Conservation (phyloP, 345 rosid genomes). For the Anacardium occidentale region DNA sequence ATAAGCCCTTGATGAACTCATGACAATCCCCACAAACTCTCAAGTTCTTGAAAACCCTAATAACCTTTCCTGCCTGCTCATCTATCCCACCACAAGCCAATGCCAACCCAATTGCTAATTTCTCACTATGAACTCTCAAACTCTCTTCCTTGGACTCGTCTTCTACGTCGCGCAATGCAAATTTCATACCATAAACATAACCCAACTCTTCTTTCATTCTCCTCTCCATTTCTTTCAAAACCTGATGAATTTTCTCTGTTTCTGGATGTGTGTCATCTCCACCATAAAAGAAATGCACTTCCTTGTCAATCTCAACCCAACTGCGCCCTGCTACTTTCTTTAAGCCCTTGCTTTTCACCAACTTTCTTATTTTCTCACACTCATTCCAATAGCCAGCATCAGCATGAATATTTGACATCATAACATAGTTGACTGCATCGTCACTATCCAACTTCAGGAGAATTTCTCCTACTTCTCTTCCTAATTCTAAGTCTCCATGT, state of each 20-base stretch:
- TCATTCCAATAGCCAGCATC: conserved; percentile 72
- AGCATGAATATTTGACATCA: conserved; percentile 76
- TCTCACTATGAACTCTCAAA: conserved; percentile 82
- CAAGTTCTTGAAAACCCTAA: conserved; percentile 76
- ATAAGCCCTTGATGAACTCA: conserved; percentile 70
- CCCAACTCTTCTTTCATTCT: conserved; percentile 71
- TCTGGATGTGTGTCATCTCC: conserved; percentile 61
- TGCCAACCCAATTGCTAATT: conserved; percentile 79
- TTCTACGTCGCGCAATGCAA: conserved; percentile 66
- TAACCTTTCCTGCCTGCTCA: conserved; percentile 36
- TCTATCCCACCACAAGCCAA: conserved; percentile 44
- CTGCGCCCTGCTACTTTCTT: conserved; percentile 79
- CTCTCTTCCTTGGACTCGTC: conserved; percentile 75
- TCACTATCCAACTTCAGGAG: conserved; percentile 53
- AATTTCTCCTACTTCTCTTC: conserved; percentile 59
- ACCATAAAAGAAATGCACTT: conserved; percentile 61
- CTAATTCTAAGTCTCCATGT: conserved; percentile 65
- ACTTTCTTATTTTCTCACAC: conserved; percentile 54
- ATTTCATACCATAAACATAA: conserved; percentile 46
- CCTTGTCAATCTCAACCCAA: conserved; percentile 80
- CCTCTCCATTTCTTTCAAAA: conserved; percentile 60
- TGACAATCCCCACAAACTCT: conserved; percentile 86
- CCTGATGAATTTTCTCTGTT: conserved; percentile 41
- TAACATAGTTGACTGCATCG: conserved; percentile 76
- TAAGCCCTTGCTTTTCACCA: conserved; percentile 47